Conservation (phyloP, 2,329 filamentous ascomycete species). For the Hypoxylon sp. region DNA sequence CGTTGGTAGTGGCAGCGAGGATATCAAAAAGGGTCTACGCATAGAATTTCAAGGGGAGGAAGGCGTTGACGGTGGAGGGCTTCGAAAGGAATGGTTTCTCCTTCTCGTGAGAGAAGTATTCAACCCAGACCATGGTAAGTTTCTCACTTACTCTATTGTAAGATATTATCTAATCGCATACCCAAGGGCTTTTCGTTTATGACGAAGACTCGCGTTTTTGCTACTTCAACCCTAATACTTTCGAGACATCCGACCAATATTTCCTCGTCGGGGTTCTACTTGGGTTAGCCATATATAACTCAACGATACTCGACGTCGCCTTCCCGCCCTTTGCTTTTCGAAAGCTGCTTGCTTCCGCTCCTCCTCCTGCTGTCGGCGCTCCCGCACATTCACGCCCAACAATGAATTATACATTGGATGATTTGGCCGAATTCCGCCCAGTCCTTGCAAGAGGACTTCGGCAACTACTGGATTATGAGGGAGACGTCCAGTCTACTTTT, state of each 20-base stretch:
- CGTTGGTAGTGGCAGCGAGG: constrained; percentile 83
- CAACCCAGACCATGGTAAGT: constrained; percentile 87
- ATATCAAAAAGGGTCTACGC: constrained; percentile 89
- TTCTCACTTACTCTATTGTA: constrained; percentile 5
- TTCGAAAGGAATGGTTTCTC: constrained; percentile 95
- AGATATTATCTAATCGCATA: constrained; percentile 24
- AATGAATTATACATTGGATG: constrained; percentile 83
- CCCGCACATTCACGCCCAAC: constrained; percentile 70
- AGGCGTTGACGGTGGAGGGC: constrained; percentile 88
- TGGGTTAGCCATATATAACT: constrained; percentile 94
- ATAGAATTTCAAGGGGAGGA: constrained; percentile 92
- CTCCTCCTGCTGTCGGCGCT: constrained; percentile 69
- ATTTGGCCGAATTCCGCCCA: constrained; percentile 86
- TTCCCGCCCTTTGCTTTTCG: constrained; percentile 91
- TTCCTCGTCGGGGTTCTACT: constrained; percentile 90
- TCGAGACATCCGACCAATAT: constrained; percentile 92
- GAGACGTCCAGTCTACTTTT: constrained; percentile 85
- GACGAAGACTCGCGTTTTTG: constrained; percentile 92
- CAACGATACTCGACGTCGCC: constrained; percentile 89
- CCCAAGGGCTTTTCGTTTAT: constrained; percentile 86
- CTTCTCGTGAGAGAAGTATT: constrained; percentile 91
- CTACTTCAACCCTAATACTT: constrained; percentile 92
- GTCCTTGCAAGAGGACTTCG: constrained; percentile 80
- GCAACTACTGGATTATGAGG: constrained; percentile 84
- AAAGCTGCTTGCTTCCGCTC: constrained; percentile 84